phyloP scores from a whole-genome alignment of 1,284 basidiomycete genomes.

The Quambalaria eucalypti region DNA sequence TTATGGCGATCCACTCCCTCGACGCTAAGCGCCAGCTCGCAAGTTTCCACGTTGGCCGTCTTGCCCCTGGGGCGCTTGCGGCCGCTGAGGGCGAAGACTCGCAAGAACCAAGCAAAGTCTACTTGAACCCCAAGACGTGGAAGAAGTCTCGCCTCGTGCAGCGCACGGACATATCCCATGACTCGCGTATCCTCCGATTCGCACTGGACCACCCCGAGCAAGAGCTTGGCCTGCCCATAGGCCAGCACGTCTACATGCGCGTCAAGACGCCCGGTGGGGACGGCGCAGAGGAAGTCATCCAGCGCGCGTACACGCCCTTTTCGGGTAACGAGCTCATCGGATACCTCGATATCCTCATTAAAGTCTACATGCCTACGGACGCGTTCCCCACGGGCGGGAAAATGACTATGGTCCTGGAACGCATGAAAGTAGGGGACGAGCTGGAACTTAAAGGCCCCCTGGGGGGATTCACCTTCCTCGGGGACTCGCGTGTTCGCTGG shows the following conservation, averaged over 20 bases:
- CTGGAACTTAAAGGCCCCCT: conserved; percentile 62
- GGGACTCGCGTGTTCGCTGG: conserved; percentile 50
- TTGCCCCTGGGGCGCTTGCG: conserved; percentile 3
- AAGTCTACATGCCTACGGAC: conserved; percentile 54
- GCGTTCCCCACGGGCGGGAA: conserved; percentile 52
- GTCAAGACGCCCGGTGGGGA: conserved; percentile 28
- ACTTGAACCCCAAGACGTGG: conserved; percentile 56
- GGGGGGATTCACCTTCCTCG: conserved; percentile 57
- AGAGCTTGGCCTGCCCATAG: conserved; percentile 57
- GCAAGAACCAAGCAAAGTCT: conserved; percentile 33
- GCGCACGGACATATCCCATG: conserved; percentile 52
- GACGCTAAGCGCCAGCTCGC: conserved; percentile 53
- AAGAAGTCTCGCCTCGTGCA: conserved; percentile 52
- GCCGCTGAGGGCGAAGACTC: not conserved
- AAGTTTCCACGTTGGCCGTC: conserved; percentile 47
- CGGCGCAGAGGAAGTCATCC: conserved; percentile 52
- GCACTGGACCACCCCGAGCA: conserved; percentile 51
- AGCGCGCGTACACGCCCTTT: conserved; percentile 61
- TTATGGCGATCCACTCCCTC: conserved; percentile 56
- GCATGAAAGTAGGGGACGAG: conserved; percentile 53
- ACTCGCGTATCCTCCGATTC: conserved; percentile 57
- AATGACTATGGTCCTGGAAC: conserved; percentile 56
- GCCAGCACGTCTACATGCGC: conserved; percentile 56
- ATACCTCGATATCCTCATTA: conserved; percentile 53
- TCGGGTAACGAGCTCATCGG: conserved; percentile 52